Conservation (phyloP, 1,284 basidiomycete species). For the Chondrostereum purpureum region DNA sequence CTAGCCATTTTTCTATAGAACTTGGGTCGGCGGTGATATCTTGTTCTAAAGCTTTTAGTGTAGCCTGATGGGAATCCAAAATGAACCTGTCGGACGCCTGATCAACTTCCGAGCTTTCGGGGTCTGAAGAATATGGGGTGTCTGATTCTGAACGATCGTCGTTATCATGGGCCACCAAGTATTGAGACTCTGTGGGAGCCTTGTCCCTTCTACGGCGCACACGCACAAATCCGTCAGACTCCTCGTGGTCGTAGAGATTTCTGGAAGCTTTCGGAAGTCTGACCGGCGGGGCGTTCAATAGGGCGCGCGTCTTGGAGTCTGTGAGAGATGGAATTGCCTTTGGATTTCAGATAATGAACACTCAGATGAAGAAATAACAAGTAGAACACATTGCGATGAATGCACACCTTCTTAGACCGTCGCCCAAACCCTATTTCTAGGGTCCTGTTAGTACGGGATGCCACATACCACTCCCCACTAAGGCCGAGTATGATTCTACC, state of each 20-base stretch:
- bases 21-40: slow-evolving; percentile 43
- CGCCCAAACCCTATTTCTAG: slow-evolving; percentile 52
- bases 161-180: slow-evolving; percentile 36
- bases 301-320: slow-evolving; percentile 44
- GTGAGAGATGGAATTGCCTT: slow-evolving; percentile 46
- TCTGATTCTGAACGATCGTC: slow-evolving; percentile 38
- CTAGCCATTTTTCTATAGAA: slow-evolving; percentile 49
- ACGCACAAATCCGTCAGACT: slow-evolving; percentile 61
- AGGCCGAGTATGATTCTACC: slow-evolving; percentile 63
- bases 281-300: slow-evolving; percentile 44
- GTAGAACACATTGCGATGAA: slow-evolving; percentile 2
- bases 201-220: slow-evolving; percentile 35
- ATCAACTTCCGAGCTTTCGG: slow-evolving; percentile 14
- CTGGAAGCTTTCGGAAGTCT: slow-evolving; percentile 34
- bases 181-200: slow-evolving; percentile 36
- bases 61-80: slow-evolving; percentile 50
- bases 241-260: slow-evolving; percentile 41
- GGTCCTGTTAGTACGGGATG: slow-evolving; percentile 44
- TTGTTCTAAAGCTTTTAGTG: slow-evolving; percentile 53
- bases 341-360: no score
- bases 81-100: slow-evolving; percentile 28
- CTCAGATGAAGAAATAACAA: slow-evolving; percentile 9
- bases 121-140: slow-evolving; percentile 24
- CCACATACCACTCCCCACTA: slow-evolving; percentile 36
- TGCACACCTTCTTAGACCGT: slow-evolving; percentile 42